A percentile compares a stretch with the other conserved stretches of the same genome.
Evolutionary conservation across 495 filamentous ascomycete species (phyloP).

Genomic region (Hypoxylon subgilvum): DNA sequence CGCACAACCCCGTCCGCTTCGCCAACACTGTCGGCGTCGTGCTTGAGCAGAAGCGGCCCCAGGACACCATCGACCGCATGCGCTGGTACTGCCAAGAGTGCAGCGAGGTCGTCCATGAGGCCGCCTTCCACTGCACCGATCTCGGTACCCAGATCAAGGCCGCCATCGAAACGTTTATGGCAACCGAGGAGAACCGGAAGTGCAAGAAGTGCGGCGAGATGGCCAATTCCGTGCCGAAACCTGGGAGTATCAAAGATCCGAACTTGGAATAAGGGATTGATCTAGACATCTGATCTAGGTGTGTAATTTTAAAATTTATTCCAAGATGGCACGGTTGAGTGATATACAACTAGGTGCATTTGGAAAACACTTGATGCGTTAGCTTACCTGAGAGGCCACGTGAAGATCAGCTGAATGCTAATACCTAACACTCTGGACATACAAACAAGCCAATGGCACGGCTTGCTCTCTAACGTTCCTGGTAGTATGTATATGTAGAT

Average conservation of each 20-base stretch:
- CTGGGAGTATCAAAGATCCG: slow-evolving; percentile 57
- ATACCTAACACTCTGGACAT: no score
- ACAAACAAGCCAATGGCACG: no score
- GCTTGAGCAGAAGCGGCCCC: slow-evolving; percentile 82
- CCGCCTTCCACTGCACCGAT: slow-evolving; percentile 85
- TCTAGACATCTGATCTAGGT: neutral
- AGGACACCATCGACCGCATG: slow-evolving; percentile 74
- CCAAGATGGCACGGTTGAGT: no score
- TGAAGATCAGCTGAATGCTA: no score
- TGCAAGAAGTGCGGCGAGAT: slow-evolving; percentile 80
- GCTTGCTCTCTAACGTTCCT: no score
- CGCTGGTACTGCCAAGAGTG: slow-evolving; percentile 88
- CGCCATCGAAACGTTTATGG: slow-evolving; percentile 83
- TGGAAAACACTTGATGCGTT: no score
- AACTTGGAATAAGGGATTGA: slow-evolving; percentile 48
- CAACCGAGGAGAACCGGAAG: slow-evolving; percentile 70
- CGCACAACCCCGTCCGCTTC: slow-evolving; percentile 76
- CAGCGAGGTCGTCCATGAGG: slow-evolving; percentile 79
- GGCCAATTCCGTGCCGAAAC: slow-evolving; percentile 61
- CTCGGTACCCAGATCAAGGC: slow-evolving; percentile 96
- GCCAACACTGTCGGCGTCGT: slow-evolving; percentile 79
- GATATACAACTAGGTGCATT: no score
- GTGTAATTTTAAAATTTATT: neutral
- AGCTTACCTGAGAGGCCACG: no score
- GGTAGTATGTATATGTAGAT: no score